phyloP scores from a whole-genome alignment of 1,284 basidiomycete genomes.

The Apiotrichum gracile region DNA sequence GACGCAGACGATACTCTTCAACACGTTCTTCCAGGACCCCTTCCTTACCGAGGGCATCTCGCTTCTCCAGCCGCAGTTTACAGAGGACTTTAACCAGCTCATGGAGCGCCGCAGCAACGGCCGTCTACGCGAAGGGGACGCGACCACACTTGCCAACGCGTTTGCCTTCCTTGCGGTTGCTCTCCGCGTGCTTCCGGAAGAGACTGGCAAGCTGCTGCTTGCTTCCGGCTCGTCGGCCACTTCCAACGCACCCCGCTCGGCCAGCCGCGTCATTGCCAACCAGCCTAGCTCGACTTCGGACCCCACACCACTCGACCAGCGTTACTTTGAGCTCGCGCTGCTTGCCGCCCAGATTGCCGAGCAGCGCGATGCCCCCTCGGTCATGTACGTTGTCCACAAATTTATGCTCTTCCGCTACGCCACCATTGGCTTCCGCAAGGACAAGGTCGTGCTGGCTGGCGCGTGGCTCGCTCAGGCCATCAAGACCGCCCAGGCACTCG shows the following conservation, averaged over 20 bases:
- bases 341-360: conserved; percentile 33
- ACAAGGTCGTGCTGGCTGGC: conserved; percentile 27
- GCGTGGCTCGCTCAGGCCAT: conserved; percentile 38
- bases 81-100: conserved; percentile 31
- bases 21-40: conserved; percentile 40
- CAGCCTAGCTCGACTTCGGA: conserved; percentile 21
- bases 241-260: conserved; percentile 15
- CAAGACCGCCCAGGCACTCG: conserved; percentile 38
- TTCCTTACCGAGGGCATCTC: conserved; percentile 42
- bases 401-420: conserved; percentile 37
- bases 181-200: conserved; percentile 37
- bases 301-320: conserved; percentile 37
- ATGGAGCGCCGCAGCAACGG: conserved; percentile 21
- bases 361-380: conserved; percentile 30
- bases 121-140: conserved; percentile 33
- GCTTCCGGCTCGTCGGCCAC: conserved; percentile 21
- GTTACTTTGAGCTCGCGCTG: conserved; percentile 40
- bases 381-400: conserved; percentile 42
- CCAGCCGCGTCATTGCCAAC: conserved; percentile 15
- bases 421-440: conserved; percentile 25
- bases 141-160: conserved; percentile 37
- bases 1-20: conserved; percentile 36
- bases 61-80: conserved; percentile 36
- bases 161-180: conserved; percentile 36
- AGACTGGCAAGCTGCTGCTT: conserved; percentile 36